These are phyloP conservation scores for Acacia confusa DNA, from an alignment of 306 rosid genomes.

Conservation along the genomic window DNA sequence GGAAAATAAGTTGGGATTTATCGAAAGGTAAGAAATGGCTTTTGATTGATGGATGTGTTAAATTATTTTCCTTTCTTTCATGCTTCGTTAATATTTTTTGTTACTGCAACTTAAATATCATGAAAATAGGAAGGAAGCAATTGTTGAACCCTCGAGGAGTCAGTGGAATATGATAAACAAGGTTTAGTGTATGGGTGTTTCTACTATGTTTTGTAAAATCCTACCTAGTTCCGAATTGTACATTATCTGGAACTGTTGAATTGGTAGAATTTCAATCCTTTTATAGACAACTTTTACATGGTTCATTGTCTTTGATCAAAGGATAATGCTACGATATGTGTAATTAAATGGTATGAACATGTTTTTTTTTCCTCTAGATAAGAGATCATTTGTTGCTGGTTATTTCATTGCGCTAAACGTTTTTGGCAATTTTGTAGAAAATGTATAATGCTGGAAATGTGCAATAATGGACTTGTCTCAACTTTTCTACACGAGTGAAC, in stretches of 20 bases:
- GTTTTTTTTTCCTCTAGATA: too few species aligned
- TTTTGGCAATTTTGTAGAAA: slow-evolving; percentile 49
- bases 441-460: slow-evolving; percentile 63
- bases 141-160: slow-evolving; percentile 64
- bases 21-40: background rate
- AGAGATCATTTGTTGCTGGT: background rate
- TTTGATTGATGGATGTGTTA: background rate
- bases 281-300: too few species aligned
- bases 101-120: slow-evolving; percentile 61
- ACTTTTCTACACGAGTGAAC: slow-evolving; percentile 36
- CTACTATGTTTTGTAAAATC: background rate
- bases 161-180: slow-evolving; percentile 88
- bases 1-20: too few species aligned
- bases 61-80: background rate
- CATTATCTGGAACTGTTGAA: too few species aligned
- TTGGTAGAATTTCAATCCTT: too few species aligned
- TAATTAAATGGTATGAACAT: background rate
- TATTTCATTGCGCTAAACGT: background rate
- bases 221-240: background rate
- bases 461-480: slow-evolving; percentile 55
- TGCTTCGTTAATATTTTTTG: background rate
- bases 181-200: slow-evolving; percentile 39
- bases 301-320: background rate
- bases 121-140: slow-evolving; percentile 42
- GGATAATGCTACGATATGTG: background rate